phyloP scores from a whole-genome alignment of 192 early-diverging fungal species.

The Umbelopsis isabellina region DNA sequence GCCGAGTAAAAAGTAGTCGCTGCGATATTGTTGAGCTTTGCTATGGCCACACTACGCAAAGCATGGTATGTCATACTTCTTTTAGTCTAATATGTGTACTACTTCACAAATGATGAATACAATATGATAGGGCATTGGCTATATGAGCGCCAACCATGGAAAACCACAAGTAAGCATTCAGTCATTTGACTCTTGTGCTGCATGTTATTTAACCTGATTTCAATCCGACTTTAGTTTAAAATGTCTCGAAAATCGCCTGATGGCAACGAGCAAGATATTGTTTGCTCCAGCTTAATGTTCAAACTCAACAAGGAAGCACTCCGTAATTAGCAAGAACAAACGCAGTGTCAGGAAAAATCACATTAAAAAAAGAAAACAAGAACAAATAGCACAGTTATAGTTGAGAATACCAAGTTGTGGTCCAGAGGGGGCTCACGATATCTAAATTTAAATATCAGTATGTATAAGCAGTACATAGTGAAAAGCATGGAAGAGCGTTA shows the following conservation, averaged over 20 bases:
- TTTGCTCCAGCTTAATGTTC: conserved; percentile 1
- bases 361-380: too few species aligned
- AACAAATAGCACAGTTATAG: too few species aligned
- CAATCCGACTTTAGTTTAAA: neutral
- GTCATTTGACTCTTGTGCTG: neutral
- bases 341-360: too few species aligned
- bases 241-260: neutral
- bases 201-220: neutral
- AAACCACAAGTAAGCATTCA: neutral
- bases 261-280: neutral
- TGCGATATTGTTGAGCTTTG: conserved; percentile 57
- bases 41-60: conserved; percentile 72
- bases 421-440: too few species aligned
- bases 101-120: neutral
- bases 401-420: too few species aligned
- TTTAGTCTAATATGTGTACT: neutral
- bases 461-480: too few species aligned
- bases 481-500: too few species aligned
- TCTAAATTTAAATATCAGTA: too few species aligned
- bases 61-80: conserved; percentile 56
- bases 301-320: neutral
- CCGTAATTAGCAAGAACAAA: too few species aligned
- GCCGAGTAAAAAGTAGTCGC: neutral
- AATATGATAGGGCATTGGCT: neutral
- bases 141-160: conserved; percentile 1